Evolutionary conservation across 495 filamentous ascomycete genomes (phyloP).

Genomic region (Penicillium desertorum): DNA sequence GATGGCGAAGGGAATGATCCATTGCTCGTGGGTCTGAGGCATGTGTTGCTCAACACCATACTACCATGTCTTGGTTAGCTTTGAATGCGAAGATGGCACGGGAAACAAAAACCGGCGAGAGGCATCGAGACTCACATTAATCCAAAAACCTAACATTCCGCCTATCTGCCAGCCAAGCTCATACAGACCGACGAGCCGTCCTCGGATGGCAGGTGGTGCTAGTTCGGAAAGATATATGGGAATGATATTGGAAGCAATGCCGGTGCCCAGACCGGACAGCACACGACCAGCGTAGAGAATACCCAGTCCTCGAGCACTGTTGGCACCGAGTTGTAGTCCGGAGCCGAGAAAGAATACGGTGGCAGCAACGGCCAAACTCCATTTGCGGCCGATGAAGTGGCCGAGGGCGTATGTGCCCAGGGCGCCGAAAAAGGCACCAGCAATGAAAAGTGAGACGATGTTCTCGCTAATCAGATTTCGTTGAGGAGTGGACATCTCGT

Average conservation of each 20-base stretch:
- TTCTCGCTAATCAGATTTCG: constrained; percentile 58
- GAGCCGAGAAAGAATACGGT: constrained; percentile 62
- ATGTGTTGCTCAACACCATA: constrained; percentile 41
- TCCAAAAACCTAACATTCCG: constrained; percentile 72
- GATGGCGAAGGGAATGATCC: constrained; percentile 56
- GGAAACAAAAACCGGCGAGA: background rate
- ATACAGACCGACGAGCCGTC: constrained; percentile 73
- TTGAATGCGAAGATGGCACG: background rate
- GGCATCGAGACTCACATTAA: constrained; percentile 49
- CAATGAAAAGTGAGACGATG: constrained; percentile 69
- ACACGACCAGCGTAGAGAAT: constrained; percentile 69
- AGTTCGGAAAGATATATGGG: constrained; percentile 81
- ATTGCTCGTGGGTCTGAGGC: constrained; percentile 42
- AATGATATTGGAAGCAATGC: constrained; percentile 71
- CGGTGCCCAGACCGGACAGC: constrained; percentile 69
- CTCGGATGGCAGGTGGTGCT: constrained; percentile 74
- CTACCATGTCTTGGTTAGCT: constrained; percentile 24
- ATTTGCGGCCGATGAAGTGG: constrained; percentile 57
- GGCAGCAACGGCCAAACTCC: constrained; percentile 53
- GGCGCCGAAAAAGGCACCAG: constrained; percentile 66
- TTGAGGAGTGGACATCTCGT: constrained; percentile 36
- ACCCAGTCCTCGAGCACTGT: constrained; percentile 54
- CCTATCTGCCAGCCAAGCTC: constrained; percentile 74
- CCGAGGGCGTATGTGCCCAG: constrained; percentile 59
- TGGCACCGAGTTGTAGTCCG: constrained; percentile 62